A percentile compares a stretch with the other conserved stretches of the same genome.
phyloP scores from a whole-genome alignment of 106 monocot genomes.

The Acorus gramineus region DNA sequence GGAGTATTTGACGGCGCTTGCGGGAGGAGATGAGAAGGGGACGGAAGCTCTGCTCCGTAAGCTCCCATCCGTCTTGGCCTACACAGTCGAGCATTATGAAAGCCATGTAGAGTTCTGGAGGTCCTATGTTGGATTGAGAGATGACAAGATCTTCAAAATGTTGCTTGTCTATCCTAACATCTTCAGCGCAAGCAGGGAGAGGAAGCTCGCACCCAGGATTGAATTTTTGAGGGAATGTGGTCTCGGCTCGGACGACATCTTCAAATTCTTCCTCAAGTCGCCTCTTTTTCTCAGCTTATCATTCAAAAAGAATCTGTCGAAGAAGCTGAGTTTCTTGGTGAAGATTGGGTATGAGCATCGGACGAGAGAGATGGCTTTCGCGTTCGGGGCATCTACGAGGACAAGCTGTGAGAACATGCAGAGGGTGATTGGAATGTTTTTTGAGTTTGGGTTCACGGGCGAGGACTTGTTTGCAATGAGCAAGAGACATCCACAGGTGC shows the following conservation, averaged over 20 bases:
- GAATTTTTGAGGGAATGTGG: constrained; percentile 44
- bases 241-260: constrained; percentile 29
- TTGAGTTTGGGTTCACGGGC: constrained; percentile 36
- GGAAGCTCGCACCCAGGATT: constrained; percentile 46
- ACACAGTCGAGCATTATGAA: constrained; percentile 38
- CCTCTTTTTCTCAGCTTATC: constrained; percentile 63
- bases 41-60: constrained; percentile 33
- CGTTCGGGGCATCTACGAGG: constrained; percentile 37
- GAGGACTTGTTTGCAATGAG: constrained; percentile 58
- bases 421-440: constrained; percentile 36
- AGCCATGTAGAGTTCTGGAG: constrained; percentile 57
- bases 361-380: constrained; percentile 44
- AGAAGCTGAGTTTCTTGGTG: constrained; percentile 47
- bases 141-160: constrained; percentile 45
- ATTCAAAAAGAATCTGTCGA: constrained; percentile 36
- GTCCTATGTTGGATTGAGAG: constrained; percentile 28
- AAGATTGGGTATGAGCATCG: constrained; percentile 53
- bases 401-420: constrained; percentile 73
- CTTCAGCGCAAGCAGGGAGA: constrained; percentile 57
- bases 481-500: constrained; percentile 69
- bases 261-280: constrained; percentile 48
- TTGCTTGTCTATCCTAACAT: constrained; percentile 61
- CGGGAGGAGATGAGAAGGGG: constrained; percentile 29
- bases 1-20: constrained; percentile 35
- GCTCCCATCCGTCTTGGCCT: constrained; percentile 46